Evolutionary conservation across 805 yeast genomes (phyloP), one percentile per base, ranked within the genome.

Genomic region (Teunomyces cretensis): DNA sequence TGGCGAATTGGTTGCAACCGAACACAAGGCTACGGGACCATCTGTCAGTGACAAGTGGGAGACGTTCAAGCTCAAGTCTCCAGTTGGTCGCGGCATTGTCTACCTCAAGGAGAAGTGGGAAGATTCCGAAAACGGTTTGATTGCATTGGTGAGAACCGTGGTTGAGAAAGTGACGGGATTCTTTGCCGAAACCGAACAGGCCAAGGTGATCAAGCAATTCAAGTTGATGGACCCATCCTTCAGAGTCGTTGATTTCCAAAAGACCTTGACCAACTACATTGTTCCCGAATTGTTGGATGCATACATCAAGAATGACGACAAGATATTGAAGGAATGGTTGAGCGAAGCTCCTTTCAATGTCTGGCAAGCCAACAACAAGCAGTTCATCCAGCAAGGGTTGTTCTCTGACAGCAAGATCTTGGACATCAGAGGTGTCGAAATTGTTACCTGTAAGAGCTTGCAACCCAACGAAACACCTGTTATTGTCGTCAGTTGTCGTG

Each of bases 311-410:
- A 96, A 96, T 53, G 97, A 94, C 56, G 92, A 84, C 51, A 76
- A 76, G 41, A 84, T 84, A 15, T 76, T 94, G 63, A 88, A 91
- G 66, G 72, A 75, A 57, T 94, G 99, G 99, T 80, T 94, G 48
- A 84, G 95, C 41, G 99, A 94, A 70, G 98, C 98, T 24, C 97
- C 99, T 36, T 92, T 71, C 72, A 92, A 92, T 64, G 95, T 94
- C 48, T 89, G 96, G 80, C 81, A 86, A 54, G 96, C 97, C 28
- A 88, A 87, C 65, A 90, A 92, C 64, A 94, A 94, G 68, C 95
- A 88, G 62, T 83, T 89, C 64, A 80, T 86, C 61, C 96, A 91
- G 58, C 96, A 91, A 67, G 95, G 95, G 6, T 73, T 92, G 44
- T 88, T 87, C 60, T 83, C 96, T 11, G 99, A 94, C 57, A 92